Percentiles rank a stretch among this genome's conserved stretches.
Conservation (phyloP, 495 filamentous ascomycete genomes). For the Hypoxylon fragiforme region DNA sequence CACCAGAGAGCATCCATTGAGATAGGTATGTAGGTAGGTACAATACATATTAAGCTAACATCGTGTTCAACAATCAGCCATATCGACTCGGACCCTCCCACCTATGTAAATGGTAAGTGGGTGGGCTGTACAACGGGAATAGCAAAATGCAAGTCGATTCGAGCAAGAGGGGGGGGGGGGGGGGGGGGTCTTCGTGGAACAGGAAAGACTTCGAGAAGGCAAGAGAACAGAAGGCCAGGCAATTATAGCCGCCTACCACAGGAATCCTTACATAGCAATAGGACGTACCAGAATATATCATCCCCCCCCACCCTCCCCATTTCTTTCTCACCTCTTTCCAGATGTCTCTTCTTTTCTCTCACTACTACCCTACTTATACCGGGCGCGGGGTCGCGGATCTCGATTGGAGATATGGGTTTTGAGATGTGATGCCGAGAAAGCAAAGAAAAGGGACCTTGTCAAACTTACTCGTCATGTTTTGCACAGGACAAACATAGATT, state of each 20-base stretch:
- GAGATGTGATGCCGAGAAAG: conserved; percentile 14
- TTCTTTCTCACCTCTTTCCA: too few relatives aligned
- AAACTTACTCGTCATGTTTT: too few relatives aligned
- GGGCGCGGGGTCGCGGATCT: conserved; percentile 22
- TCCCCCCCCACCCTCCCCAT: too few relatives aligned
- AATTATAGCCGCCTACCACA: conserved; percentile 20
- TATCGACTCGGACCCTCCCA: conserved; percentile 7
- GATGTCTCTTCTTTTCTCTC: too few relatives aligned
- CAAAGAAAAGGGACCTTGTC: not conserved
- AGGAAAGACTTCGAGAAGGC: conserved; percentile 7
- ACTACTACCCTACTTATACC: too few relatives aligned
- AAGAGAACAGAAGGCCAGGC: conserved; percentile 11
- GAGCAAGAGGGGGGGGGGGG: conserved; percentile 16
- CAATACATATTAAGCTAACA: not conserved
- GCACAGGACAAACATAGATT: too few relatives aligned
- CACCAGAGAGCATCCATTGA: too few relatives aligned
- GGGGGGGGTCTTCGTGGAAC: conserved; percentile 12
- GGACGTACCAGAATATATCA: conserved; percentile 7
- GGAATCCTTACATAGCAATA: too few relatives aligned
- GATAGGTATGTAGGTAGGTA: too few relatives aligned
- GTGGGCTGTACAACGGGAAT: conserved; percentile 22
- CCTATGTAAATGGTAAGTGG: not conserved
- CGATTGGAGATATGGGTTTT: conserved; percentile 23
- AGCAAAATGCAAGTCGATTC: conserved; percentile 26
- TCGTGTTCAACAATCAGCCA: conserved; percentile 3